phyloP scores from a whole-genome alignment of 164 flowering plant species.

The Litsea cubeba region DNA sequence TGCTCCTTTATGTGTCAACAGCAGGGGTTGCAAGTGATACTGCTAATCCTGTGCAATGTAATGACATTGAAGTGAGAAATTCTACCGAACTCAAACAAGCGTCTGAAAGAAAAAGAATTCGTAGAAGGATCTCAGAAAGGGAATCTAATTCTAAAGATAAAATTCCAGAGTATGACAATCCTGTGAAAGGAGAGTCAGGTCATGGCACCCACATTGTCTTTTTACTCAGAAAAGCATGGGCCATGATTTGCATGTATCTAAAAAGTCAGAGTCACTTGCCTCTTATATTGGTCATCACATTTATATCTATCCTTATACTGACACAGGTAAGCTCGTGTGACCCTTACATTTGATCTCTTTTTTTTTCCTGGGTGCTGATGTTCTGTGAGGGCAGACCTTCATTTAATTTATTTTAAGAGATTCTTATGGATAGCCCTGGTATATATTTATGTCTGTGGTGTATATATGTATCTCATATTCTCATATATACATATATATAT shows the following conservation, averaged over 20 bases:
- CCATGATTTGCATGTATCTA: constrained; percentile 30
- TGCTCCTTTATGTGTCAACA: constrained; percentile 4
- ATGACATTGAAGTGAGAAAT: constrained; percentile 23
- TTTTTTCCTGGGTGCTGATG: not conserved
- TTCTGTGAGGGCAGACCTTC: too few species aligned
- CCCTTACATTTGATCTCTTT: not conserved
- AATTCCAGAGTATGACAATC: constrained; percentile 16
- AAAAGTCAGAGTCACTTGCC: constrained; percentile 40
- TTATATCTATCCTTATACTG: constrained; percentile 52
- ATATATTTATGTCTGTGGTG: too few species aligned
- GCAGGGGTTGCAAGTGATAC: constrained; percentile 19
- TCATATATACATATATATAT: too few species aligned
- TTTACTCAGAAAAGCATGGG: constrained; percentile 29
- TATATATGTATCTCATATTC: too few species aligned
- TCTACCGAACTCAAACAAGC: constrained; percentile 16
- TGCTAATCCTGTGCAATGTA: constrained; percentile 16
- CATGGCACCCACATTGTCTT: constrained; percentile 21
- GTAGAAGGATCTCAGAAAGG: constrained; percentile 6
- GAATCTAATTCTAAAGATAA: constrained; percentile 16
- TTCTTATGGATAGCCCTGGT: too few species aligned
- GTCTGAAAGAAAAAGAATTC: constrained; percentile 21
- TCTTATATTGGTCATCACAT: constrained; percentile 32
- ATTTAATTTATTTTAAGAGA: too few species aligned
- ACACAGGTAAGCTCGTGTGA: constrained; percentile 62
- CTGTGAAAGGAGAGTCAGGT: constrained; percentile 13